These are phyloP conservation scores for Ligustrum vulgare DNA, from an alignment of 257 asterid genomes.

Conservation along the genomic window DNA sequence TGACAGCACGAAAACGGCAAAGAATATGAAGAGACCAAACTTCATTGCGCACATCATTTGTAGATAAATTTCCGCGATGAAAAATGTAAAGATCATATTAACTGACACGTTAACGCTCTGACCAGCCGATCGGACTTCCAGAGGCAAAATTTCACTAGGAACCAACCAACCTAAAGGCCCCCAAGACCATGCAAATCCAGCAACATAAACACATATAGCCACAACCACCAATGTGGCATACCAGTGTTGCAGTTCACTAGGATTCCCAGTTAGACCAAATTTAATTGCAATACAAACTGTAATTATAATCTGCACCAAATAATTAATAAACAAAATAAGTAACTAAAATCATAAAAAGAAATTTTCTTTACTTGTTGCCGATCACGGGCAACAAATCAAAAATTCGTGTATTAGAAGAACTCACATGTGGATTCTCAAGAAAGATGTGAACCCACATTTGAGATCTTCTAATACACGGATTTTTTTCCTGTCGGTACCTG, in stretches of 20 bases:
- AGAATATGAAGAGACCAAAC: constrained; percentile 34
- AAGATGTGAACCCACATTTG: too few species aligned
- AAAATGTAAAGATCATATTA: constrained; percentile 39
- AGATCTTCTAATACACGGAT: too few species aligned
- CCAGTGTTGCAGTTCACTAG: background rate
- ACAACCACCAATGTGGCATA: constrained; percentile 10
- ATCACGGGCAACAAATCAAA: too few species aligned
- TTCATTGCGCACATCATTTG: constrained; percentile 29
- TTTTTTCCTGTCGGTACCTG: too few species aligned
- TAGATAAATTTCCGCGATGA: constrained; percentile 21
- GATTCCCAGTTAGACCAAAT: constrained; percentile 27
- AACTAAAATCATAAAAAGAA: too few species aligned
- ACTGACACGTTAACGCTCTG: constrained; percentile 33
- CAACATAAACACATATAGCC: constrained; percentile 24
- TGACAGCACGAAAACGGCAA: constrained; percentile 4
- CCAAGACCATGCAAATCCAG: constrained; percentile 42
- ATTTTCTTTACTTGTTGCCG: too few species aligned
- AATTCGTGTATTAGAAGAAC: too few species aligned
- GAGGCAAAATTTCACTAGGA: constrained; percentile 32
- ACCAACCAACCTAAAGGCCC: constrained; percentile 43
- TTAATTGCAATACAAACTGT: constrained; percentile 9
- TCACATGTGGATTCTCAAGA: too few species aligned
- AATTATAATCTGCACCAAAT: constrained; percentile 11
- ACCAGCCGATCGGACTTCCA: constrained; percentile 35
- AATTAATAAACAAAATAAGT: background rate